A percentile compares a stretch with the other conserved stretches of the same genome.
These are phyloP conservation scores for Ustilago nuda DNA, from an alignment of 1,284 basidiomycete genomes.

Conservation along the genomic window DNA sequence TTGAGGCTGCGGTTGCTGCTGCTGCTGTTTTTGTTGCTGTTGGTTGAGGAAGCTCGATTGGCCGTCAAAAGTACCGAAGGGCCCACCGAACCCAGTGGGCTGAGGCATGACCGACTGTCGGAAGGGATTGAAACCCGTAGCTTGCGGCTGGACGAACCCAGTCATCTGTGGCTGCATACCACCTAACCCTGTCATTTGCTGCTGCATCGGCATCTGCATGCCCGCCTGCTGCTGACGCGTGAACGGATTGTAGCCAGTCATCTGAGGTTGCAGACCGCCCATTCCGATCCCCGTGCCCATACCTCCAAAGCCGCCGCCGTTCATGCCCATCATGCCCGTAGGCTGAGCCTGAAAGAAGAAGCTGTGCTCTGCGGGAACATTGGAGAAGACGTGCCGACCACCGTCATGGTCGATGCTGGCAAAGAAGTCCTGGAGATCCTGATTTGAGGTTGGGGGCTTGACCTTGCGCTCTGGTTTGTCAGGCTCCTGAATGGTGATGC, in stretches of 20 bases:
- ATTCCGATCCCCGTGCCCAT: slow-evolving; percentile 71
- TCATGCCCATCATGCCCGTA: slow-evolving; percentile 55
- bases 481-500: slow-evolving; percentile 55
- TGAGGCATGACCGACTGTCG: slow-evolving; percentile 69
- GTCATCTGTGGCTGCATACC: slow-evolving; percentile 68
- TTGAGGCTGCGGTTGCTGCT: slow-evolving; percentile 18
- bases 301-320: slow-evolving; percentile 27
- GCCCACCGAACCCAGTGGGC: slow-evolving; percentile 52
- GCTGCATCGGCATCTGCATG: slow-evolving; percentile 70
- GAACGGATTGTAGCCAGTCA: slow-evolving; percentile 72
- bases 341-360: slow-evolving; percentile 56
- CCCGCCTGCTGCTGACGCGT: slow-evolving; percentile 52
- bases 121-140: slow-evolving; percentile 82
- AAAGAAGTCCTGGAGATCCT: slow-evolving; percentile 87
- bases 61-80: slow-evolving; percentile 37
- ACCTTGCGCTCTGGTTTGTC: slow-evolving; percentile 46
- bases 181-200: slow-evolving; percentile 74
- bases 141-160: slow-evolving; percentile 76
- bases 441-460: slow-evolving; percentile 56
- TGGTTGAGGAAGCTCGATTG: slow-evolving; percentile 34
- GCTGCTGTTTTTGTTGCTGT: slow-evolving; percentile 20
- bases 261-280: slow-evolving; percentile 66
- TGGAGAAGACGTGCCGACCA: slow-evolving; percentile 77
- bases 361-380: slow-evolving; percentile 42
- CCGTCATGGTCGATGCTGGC: slow-evolving; percentile 86